Conservation (phyloP, 169 alveolate genomes). For the Cyclospora cayetanensis region DNA sequence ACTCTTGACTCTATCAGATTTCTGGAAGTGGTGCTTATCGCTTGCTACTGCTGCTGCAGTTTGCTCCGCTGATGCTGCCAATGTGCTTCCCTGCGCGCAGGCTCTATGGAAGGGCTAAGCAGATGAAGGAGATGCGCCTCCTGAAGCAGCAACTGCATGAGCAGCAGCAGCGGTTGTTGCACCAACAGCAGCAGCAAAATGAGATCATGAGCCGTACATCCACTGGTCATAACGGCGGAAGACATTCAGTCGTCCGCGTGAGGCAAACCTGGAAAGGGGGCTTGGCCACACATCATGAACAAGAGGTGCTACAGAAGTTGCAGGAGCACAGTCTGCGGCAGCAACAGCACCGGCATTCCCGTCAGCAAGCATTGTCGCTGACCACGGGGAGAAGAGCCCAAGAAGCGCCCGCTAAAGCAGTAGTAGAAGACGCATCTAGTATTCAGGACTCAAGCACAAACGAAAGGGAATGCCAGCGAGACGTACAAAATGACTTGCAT, state of each 20-base stretch:
- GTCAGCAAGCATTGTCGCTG: too few relatives aligned
- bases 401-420: too few relatives aligned
- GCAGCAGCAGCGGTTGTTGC: conserved; percentile 37
- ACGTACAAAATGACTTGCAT: too few relatives aligned
- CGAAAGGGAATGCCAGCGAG: too few relatives aligned
- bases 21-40: not conserved
- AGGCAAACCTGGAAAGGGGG: not conserved
- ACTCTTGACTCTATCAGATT: not conserved
- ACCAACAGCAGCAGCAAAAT: conserved; percentile 35
- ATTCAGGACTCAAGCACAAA: too few relatives aligned
- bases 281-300: not conserved
- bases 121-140: conserved; percentile 26
- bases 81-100: not conserved
- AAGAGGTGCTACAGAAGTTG: conserved; percentile 35
- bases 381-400: too few relatives aligned
- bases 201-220: not conserved
- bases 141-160: conserved; percentile 25
- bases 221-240: not conserved
- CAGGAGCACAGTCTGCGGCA: conserved; percentile 1
- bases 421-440: too few relatives aligned
- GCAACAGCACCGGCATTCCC: not conserved
- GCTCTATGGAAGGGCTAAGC: conserved; percentile 22
- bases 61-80: not conserved
- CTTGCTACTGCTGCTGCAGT: not conserved
- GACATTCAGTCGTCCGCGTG: too few relatives aligned